Evolutionary conservation across 2,329 filamentous ascomycete genomes (phyloP), one percentile per base, ranked within the genome.

Genomic region (Domatiomyces catenatus): DNA sequence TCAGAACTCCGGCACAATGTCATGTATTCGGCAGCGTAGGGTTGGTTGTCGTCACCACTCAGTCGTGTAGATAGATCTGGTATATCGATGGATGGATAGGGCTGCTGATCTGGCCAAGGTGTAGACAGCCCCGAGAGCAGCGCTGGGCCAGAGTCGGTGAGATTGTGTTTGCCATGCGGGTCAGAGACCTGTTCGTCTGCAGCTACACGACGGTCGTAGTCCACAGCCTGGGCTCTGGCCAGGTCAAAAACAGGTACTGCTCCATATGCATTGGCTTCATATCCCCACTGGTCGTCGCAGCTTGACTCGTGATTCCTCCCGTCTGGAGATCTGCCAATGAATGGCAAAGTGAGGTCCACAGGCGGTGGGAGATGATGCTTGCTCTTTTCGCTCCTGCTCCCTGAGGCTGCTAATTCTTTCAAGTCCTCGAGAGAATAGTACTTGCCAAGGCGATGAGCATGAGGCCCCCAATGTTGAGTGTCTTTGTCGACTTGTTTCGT

Each of bases 361-460:
- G 32, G 32, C 32, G 5, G 32, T 5, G 8, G 32, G 12, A 39
- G 8, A 39, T 39, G 2, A 39, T 39, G 32, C 5, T 39, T 39
- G 32, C 15, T 15, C 12, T 12, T 10, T 39, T 39, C 12, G 43
- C 17, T 10, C 18, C 47, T 47, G n/a, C 32, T 46, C 7, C 44
- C 18, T 12, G 42, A 12, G 5, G n/a, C 26, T 46, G 54, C 50
- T 17, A 52, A 48, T 28, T 22, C 36, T 26, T 55, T 58, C 26
- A 56, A 42, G n/a, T 56, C 56, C n/a, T 54, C 50, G 26, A 58
- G 47, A 2, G 56, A 55, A 42, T 50, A 52, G 32, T 39, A 39
- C 5, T 39, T 39, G 12, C 32, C 1, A 10, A 15, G 32, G 32
- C 32, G 32, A 15, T 39, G 10, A 8, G 32, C 32, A 15, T 8